Percentiles rank a stretch among this genome's conserved stretches.
phyloP scores from a whole-genome alignment of 23 red algal genomes.

The Gracilaria caudata region DNA sequence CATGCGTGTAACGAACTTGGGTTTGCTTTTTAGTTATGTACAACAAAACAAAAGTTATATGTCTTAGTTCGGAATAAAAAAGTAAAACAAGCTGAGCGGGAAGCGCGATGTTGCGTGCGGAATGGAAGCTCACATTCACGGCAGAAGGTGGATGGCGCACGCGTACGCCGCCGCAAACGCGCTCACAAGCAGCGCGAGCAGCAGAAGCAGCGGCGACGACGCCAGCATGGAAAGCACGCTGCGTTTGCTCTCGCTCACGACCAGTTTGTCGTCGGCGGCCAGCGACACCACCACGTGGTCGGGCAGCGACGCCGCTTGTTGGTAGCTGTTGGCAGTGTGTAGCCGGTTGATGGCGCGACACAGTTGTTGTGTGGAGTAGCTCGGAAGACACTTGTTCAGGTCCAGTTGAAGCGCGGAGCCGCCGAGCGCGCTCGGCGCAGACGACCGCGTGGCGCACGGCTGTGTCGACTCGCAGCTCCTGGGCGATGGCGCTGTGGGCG shows the following conservation, averaged over 20 bases:
- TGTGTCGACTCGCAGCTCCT: neutral
- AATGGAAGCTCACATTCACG: too few relatives aligned
- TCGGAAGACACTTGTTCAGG: neutral
- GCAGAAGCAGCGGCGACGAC: neutral
- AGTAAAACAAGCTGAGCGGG: neutral
- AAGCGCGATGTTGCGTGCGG: too few relatives aligned
- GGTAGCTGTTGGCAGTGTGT: neutral
- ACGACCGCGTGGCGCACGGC: neutral
- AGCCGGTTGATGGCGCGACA: neutral
- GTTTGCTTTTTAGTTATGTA: too few relatives aligned
- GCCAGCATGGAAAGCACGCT: neutral
- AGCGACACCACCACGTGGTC: constrained; percentile 22
- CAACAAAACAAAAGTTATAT: neutral
- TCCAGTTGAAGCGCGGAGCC: neutral
- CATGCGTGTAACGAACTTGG: neutral
- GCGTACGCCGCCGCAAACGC: neutral
- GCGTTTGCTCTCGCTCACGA: too few relatives aligned
- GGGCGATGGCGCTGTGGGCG: neutral
- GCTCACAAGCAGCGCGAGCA: neutral
- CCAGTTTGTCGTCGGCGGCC: neutral
- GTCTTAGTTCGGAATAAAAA: neutral
- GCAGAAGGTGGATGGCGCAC: neutral
- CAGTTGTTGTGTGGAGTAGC: constrained; percentile 7
- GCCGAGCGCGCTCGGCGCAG: neutral
- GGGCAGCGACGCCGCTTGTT: neutral